These are phyloP conservation scores for Gloeostereum incarnatum DNA, from an alignment of 768 basidiomycete genomes.

Conservation along the genomic window DNA sequence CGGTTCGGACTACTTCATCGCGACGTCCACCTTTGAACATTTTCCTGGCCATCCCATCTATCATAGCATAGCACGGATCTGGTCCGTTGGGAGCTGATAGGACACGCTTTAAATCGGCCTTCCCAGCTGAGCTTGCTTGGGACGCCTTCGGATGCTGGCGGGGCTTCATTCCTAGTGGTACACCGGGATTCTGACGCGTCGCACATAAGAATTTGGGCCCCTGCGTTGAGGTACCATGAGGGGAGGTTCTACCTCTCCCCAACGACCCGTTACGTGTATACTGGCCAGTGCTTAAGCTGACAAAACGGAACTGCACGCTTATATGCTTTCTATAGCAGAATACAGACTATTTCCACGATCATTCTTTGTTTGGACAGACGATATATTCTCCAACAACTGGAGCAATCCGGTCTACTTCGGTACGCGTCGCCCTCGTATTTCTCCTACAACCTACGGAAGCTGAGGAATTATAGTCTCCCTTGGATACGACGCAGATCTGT, in stretches of 20 bases:
- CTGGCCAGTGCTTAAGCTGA: constrained; percentile 13
- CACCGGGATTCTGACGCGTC: neutral
- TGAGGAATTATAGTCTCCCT: constrained; percentile 17
- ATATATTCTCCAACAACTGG: constrained; percentile 29
- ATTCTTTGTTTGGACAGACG: constrained; percentile 26
- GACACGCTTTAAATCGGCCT: constrained; percentile 24
- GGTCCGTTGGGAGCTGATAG: constrained; percentile 24
- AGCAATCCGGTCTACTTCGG: constrained; percentile 32
- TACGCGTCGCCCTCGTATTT: no score
- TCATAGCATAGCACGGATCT: constrained; percentile 28
- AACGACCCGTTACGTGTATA: constrained; percentile 30
- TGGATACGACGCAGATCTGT: constrained; percentile 30
- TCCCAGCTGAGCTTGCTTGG: constrained; percentile 25
- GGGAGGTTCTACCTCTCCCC: constrained; percentile 25
- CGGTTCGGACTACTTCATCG: constrained; percentile 27
- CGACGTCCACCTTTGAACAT: constrained; percentile 29
- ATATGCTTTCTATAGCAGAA: constrained; percentile 18
- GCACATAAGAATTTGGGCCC: constrained; percentile 23
- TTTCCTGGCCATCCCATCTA: constrained; percentile 33
- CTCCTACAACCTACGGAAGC: neutral
- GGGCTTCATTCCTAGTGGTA: constrained; percentile 1
- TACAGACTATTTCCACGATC: constrained; percentile 27
- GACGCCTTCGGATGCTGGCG: constrained; percentile 28
- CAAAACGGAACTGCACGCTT: neutral
- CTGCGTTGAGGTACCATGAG: constrained; percentile 23